Percentiles rank a stretch among this genome's conserved stretches.
These are phyloP conservation scores for Pharus latifolius DNA, from an alignment of 176 grass and related monocot species.

Conservation along the genomic window DNA sequence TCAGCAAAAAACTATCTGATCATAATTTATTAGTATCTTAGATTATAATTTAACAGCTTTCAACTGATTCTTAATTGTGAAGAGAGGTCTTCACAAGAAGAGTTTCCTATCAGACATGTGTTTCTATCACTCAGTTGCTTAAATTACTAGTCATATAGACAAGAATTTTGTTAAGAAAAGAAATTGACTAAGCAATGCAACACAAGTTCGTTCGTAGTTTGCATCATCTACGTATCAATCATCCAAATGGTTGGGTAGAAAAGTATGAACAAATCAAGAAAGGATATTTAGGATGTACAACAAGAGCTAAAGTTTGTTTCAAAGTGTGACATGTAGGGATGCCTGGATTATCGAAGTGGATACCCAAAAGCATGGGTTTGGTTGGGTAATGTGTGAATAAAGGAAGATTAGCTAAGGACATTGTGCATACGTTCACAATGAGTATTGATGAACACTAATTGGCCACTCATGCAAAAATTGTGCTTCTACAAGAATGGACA, in stretches of 20 bases:
- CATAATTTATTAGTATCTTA: too few relatives aligned
- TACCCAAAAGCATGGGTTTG: conserved; percentile 1
- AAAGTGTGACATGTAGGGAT: conserved; percentile 11
- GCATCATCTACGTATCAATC: neutral
- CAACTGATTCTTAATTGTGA: too few relatives aligned
- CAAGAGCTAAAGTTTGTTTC: neutral
- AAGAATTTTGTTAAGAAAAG: too few relatives aligned
- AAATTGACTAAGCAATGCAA: neutral
- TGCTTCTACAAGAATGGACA: neutral
- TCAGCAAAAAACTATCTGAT: too few relatives aligned
- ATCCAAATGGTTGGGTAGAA: neutral
- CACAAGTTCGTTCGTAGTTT: conserved; percentile 4
- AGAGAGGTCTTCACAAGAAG: too few relatives aligned
- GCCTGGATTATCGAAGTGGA: neutral
- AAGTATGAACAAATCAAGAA: conserved; percentile 11
- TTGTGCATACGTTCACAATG: too few relatives aligned
- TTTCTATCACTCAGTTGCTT: neutral
- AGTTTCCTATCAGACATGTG: too few relatives aligned
- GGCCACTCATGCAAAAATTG: neutral
- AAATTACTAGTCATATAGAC: too few relatives aligned
- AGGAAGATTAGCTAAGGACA: too few relatives aligned
- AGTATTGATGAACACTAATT: too few relatives aligned
- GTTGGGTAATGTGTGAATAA: conserved; percentile 19
- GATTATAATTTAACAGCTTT: too few relatives aligned
- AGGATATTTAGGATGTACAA: conserved; percentile 1